These are phyloP conservation scores for Aristolochia californica DNA, from an alignment of 164 flowering plant genomes.

Conservation along the genomic window DNA sequence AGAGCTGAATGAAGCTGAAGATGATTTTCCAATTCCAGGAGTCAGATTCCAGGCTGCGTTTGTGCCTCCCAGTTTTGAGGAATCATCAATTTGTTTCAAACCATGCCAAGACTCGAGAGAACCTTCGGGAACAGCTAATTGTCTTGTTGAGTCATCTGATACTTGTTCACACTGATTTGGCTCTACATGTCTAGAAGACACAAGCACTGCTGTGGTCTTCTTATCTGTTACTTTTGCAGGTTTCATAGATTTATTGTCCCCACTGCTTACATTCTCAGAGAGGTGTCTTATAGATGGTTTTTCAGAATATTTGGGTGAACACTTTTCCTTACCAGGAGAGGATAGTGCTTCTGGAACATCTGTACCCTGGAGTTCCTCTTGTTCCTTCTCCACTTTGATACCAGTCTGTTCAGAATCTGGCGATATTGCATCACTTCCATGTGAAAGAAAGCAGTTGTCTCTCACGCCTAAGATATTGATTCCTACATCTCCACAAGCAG, in stretches of 20 bases:
- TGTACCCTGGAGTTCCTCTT: too few species aligned
- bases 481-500: slow-evolving; percentile 12
- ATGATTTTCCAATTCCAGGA: slow-evolving; percentile 33
- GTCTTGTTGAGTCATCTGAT: slow-evolving; percentile 18
- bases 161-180: slow-evolving; percentile 18
- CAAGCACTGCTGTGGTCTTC: slow-evolving; percentile 16
- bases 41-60: slow-evolving; percentile 26
- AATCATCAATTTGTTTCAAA: slow-evolving; percentile 24
- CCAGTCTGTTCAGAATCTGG: slow-evolving; percentile 15
- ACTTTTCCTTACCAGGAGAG: too few species aligned
- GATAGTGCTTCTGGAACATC: too few species aligned
- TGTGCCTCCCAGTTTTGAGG: slow-evolving; percentile 16
- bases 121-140: slow-evolving; percentile 18
- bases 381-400: slow-evolving; percentile 10
- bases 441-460: slow-evolving; percentile 17
- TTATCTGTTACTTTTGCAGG: slow-evolving; percentile 12
- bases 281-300: slow-evolving; percentile 3
- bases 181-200: slow-evolving; percentile 13
- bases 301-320: too few species aligned
- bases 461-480: slow-evolving; percentile 16
- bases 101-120: slow-evolving; percentile 28
- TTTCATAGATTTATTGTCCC: slow-evolving; percentile 9
- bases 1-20: slow-evolving; percentile 20
- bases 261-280: slow-evolving; percentile 20
- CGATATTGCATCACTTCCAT: slow-evolving; percentile 13